Evolutionary conservation across 148 eudicot genomes (phyloP).

Genomic region (Vaccinium vitisidaea): DNA sequence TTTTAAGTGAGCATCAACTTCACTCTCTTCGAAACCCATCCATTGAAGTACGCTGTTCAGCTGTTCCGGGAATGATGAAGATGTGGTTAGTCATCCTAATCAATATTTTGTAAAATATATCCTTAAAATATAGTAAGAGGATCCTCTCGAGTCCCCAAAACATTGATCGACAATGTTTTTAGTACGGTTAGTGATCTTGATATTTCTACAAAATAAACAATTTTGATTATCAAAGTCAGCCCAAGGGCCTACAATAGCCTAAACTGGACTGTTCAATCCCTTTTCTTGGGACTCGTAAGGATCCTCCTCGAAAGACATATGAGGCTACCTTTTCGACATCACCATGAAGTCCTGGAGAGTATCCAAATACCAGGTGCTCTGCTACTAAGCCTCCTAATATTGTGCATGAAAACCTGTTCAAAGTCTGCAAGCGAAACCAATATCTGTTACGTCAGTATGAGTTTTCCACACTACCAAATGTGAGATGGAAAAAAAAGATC

Average conservation of each 20-base stretch:
- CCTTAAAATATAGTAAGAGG: not conserved
- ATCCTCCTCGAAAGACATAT: not conserved
- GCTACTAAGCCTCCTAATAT: conserved; percentile 23
- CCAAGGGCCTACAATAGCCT: not conserved
- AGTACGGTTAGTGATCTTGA: too few relatives aligned
- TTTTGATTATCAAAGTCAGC: not conserved
- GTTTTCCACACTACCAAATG: not conserved
- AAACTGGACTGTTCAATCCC: not conserved
- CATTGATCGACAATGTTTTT: too few relatives aligned
- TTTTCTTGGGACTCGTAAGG: not conserved
- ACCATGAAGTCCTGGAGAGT: conserved; percentile 37
- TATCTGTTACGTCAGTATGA: not conserved
- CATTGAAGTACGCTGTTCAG: conserved; percentile 14
- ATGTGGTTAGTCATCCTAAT: not conserved
- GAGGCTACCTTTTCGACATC: conserved; percentile 40
- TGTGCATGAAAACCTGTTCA: conserved; percentile 28
- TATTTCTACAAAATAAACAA: too few relatives aligned
- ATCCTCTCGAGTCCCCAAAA: not conserved
- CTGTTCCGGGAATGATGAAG: conserved; percentile 9
- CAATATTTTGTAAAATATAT: not conserved
- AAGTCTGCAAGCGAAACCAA: conserved; percentile 20
- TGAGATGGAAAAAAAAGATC: not conserved
- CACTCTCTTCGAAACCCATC: conserved; percentile 15
- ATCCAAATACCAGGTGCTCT: conserved; percentile 32
- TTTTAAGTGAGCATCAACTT: conserved; percentile 10